Evolutionary conservation across 163 green algal genomes (phyloP), one percentile per base, ranked within the genome.

Genomic region (Picocystis sp.): DNA sequence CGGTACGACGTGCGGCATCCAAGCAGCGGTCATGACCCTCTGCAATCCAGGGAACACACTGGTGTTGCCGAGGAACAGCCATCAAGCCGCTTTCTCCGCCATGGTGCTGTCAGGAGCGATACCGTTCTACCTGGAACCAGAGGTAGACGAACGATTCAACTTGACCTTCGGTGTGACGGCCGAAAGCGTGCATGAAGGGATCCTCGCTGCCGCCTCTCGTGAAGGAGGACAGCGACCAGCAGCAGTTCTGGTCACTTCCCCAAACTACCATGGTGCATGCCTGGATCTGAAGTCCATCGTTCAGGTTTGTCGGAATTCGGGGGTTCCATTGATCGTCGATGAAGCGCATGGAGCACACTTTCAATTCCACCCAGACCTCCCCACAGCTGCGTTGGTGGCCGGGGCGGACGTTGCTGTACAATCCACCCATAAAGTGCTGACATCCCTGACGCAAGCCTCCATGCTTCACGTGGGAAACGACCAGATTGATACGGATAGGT

Each of bases 341-440:
- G 86, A 96, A 43, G 87, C 86, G 0, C 87, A 96, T 58, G 87
- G 86, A 10, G 77, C 64, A 0, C 86, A 96, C 67, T 74, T 92
- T 44, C 52, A 47, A 15, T 70, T 83, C 43, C 54, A 78, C 49
- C 56, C 53, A 3, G 24, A 33, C 47, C 71, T 82, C 45, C 57
- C 70, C 21, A 50, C 73, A 47, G 42, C 43, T 14, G 69, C 73
- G 0, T 56, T 87, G 14, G 34, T 58, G 13, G 44, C 14, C 6
- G 79, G 82, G 24, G 83, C 81, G 0, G 79, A 91, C 47, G 6
- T 91, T 21, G 74, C 73, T 15, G 64, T 94, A 14, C 85, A 95
- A 57, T 94, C 85, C n/a, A 95, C 74, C 13, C 87, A 95, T 67
- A 96, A 95, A 69, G 71, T 80, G 45, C 69, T 95, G 45, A 69